A percentile compares a stretch with the other conserved stretches of the same genome.
phyloP scores from a whole-genome alignment of 139 green algal genomes.

The Parachlorella kessleri region DNA sequence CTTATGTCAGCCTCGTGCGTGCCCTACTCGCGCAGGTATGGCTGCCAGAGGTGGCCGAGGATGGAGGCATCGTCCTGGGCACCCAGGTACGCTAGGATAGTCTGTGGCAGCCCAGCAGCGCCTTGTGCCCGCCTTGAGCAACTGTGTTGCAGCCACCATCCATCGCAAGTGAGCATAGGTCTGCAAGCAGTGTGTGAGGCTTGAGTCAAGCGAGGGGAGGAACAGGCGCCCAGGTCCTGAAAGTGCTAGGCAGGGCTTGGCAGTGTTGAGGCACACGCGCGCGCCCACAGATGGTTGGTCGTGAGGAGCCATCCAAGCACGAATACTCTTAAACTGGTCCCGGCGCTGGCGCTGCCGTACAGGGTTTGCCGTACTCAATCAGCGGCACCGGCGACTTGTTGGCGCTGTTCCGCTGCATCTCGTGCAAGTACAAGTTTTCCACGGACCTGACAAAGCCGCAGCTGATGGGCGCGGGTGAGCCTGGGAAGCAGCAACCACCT shows the following conservation, averaged over 20 bases:
- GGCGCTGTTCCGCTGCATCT: slow-evolving; percentile 86
- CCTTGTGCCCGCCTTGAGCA: too few species aligned
- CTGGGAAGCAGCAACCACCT: too few species aligned
- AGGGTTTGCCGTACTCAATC: slow-evolving; percentile 82
- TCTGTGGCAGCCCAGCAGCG: too few species aligned
- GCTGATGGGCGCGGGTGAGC: slow-evolving; percentile 68
- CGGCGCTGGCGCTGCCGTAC: not conserved
- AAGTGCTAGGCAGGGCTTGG: not conserved
- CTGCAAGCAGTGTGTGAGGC: too few species aligned
- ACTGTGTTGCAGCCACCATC: too few species aligned
- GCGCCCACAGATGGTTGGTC: not conserved
- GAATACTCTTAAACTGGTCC: too few species aligned
- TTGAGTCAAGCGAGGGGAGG: too few species aligned
- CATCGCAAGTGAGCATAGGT: too few species aligned
- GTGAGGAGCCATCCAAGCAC: too few species aligned
- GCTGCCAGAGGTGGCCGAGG: slow-evolving; percentile 35
- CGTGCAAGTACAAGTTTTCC: slow-evolving; percentile 82
- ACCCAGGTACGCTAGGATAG: slow-evolving; percentile 44
- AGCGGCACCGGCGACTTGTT: slow-evolving; percentile 78
- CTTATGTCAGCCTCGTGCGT: not conserved
- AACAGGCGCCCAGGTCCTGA: too few species aligned
- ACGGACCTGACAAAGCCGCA: slow-evolving; percentile 66
- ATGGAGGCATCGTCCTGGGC: slow-evolving; percentile 35
- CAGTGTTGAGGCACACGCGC: not conserved
- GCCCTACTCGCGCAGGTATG: slow-evolving; percentile 32